A percentile compares a stretch with the other conserved stretches of the same genome.
Evolutionary conservation across 2,329 filamentous ascomycete species (phyloP).

Genomic region (Aspergillus terreus): DNA sequence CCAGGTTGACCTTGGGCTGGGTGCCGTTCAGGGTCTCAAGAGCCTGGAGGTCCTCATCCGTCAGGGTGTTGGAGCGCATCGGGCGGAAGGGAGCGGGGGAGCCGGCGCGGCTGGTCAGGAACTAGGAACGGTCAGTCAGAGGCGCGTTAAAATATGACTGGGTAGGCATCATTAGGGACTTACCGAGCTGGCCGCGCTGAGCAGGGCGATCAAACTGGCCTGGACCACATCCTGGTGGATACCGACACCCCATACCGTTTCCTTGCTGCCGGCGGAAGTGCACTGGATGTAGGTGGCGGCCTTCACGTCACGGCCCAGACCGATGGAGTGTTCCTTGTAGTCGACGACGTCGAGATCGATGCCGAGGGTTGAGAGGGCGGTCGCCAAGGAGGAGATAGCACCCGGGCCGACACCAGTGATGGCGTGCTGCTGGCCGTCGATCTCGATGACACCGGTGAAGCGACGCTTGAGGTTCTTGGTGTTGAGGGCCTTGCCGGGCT

Average conservation of each 20-base stretch:
- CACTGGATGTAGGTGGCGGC: constrained; percentile 96
- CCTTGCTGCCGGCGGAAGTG: constrained; percentile 61
- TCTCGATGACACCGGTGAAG: constrained; percentile 79
- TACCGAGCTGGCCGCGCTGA: constrained; percentile 83
- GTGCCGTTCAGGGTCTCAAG: constrained; percentile 37
- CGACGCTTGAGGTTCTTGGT: constrained; percentile 74
- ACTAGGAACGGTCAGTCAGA: constrained; percentile 47
- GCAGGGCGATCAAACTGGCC: constrained; percentile 78
- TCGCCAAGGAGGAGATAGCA: constrained; percentile 82
- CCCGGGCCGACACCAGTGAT: constrained; percentile 82
- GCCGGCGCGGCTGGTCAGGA: constrained; percentile 65
- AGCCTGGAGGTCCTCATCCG: constrained; percentile 42
- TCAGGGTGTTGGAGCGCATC: constrained; percentile 51
- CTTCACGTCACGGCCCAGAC: constrained; percentile 74
- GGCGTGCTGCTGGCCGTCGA: constrained; percentile 75
- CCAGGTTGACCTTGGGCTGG: constrained; percentile 33
- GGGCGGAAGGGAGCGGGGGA: constrained; percentile 64
- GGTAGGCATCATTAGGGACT: constrained; percentile 34
- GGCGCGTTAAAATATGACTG: not conserved
- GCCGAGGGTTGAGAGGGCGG: constrained; percentile 72
- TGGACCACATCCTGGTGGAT: constrained; percentile 92
- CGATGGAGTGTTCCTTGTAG: constrained; percentile 95
- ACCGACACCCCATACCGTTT: constrained; percentile 43
- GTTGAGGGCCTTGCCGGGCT: constrained; percentile 67
- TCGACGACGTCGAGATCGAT: constrained; percentile 87